Base-by-base conservation (phyloP, 2,329 filamentous ascomycete species). In the Aspergillus sp. region DNA sequence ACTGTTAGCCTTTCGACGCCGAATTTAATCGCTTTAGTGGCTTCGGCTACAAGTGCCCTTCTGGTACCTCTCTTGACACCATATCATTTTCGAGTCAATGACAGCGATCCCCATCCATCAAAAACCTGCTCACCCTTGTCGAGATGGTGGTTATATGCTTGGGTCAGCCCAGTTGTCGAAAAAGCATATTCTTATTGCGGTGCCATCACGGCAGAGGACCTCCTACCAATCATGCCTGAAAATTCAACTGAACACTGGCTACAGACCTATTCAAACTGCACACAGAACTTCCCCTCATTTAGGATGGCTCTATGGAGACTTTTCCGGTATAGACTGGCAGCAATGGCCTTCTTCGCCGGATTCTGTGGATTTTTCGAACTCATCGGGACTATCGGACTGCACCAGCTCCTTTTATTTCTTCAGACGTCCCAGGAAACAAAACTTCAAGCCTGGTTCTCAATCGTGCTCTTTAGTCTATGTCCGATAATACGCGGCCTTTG, bases 101-200 rank as follows among this genome's bases (percentile, higher is more conserved):
- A 42, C 6, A 28, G n/a, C 11, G 27, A 13, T 10, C 28, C 10
- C 33, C 40, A 48, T 36, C 44, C 46, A 7, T 12, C 27, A 27
- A 28, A 43, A 27, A 26, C 35, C 3, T 48, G 43, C 28, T 46
- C 46, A 5, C 46, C 39, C 30, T 12, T 46, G 6, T 32, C 39
- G 7, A 35, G 46, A 46, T 48, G 46, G 46, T 48, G 46, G 43
- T 26, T 48, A 11, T 48, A 48, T 12, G 39, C 34, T 12, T 48
- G 46, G 46, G 37, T 43, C 27, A 46, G 36, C 33, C 44, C 46
- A 10, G 10, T 48, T 10, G 40, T 48, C 26, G 28, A 30, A 8
- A 33, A 31, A n/a, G 39, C 39, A 10, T 46, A 43, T 11, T 3
- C 31, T 11, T 26, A n/a, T 12, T 13, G 35, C 11, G 46, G 46